phyloP scores from a whole-genome alignment of 768 basidiomycete genomes.

The Tulasnella sp. region DNA sequence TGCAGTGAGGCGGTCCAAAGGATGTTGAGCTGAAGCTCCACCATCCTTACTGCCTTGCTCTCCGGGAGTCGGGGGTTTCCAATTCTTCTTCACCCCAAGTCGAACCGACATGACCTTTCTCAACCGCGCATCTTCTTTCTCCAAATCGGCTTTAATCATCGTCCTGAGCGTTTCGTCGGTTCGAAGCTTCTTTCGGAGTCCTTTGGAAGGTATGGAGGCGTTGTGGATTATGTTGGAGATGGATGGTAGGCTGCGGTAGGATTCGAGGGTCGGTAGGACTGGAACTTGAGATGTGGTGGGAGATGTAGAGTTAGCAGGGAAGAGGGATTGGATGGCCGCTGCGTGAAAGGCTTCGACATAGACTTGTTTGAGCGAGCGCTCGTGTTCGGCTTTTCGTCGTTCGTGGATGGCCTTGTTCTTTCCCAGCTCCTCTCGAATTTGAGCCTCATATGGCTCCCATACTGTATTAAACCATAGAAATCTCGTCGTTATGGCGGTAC shows the following conservation, averaged over 20 bases:
- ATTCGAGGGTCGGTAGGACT: neutral
- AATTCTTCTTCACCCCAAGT: constrained; percentile 8
- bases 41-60: neutral
- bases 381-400: neutral
- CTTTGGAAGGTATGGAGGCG: neutral
- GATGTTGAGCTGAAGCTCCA: neutral
- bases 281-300: neutral
- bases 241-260: neutral
- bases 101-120: neutral
- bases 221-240: neutral
- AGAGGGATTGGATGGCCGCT: neutral
- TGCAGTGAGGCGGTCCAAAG: constrained; percentile 3
- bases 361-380: neutral
- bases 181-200: neutral
- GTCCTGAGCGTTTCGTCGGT: neutral
- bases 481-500: neutral
- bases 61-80: neutral
- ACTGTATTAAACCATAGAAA: neutral
- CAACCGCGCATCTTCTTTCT: neutral
- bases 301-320: neutral
- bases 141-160: constrained; percentile 1
- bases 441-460: neutral
- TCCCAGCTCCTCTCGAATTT: neutral
- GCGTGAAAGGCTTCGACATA: neutral
- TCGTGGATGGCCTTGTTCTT: neutral